Evolutionary conservation across 176 grass and related monocot species (phyloP).

Genomic region (Carex littledalei): DNA sequence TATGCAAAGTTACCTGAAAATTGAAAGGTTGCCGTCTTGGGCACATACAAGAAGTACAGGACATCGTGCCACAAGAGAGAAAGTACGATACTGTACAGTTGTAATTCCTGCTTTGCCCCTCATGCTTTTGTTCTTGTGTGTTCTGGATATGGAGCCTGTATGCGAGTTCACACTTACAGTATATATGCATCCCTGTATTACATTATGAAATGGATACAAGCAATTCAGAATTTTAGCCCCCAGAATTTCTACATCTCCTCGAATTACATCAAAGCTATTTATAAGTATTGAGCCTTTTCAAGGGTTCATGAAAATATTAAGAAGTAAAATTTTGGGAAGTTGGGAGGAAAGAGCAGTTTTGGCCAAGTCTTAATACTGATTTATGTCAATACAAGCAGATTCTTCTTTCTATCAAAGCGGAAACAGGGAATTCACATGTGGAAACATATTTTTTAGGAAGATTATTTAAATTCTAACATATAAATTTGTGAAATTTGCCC

Average conservation of each 20-base stretch:
- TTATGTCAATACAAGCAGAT: not conserved
- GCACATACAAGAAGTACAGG: slow-evolving; percentile 86
- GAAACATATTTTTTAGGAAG: not conserved
- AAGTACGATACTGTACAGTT: slow-evolving; percentile 76
- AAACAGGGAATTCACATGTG: not conserved
- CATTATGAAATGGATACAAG: not conserved
- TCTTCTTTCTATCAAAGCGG: not conserved
- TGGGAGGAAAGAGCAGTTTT: not conserved
- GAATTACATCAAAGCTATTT: not conserved
- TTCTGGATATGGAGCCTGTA: slow-evolving; percentile 74
- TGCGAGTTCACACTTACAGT: slow-evolving; percentile 77
- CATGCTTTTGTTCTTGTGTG: slow-evolving; percentile 75
- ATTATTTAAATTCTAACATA: not conserved
- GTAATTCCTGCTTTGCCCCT: slow-evolving; percentile 71
- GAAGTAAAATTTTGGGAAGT: not conserved
- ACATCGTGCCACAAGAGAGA: slow-evolving; percentile 75
- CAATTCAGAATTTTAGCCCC: not conserved
- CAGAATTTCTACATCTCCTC: not conserved
- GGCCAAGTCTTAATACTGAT: not conserved
- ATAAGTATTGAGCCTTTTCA: not conserved
- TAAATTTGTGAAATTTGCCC: slow-evolving; percentile 12
- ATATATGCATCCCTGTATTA: slow-evolving; percentile 75
- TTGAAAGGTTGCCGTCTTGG: slow-evolving; percentile 87
- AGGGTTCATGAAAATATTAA: not conserved
- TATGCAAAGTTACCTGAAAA: slow-evolving; percentile 61